Evolutionary conservation across 805 yeast species (phyloP), one percentile per base, ranked within the genome.

Genomic region (Groenewaldozyma salmanticensis): DNA sequence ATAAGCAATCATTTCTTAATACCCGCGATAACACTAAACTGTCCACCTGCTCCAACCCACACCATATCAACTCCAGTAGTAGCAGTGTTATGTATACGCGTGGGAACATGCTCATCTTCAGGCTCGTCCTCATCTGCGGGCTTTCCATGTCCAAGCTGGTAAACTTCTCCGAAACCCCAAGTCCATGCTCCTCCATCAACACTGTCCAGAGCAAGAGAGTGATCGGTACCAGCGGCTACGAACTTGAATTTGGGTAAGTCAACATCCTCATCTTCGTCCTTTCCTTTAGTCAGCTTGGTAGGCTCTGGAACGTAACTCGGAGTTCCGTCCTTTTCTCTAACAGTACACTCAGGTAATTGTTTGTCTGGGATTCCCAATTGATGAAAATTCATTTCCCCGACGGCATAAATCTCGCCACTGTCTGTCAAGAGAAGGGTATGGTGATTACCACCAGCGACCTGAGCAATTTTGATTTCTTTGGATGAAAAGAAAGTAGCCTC

Each of bases 81-180:
- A 2, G 99, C 99, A 3, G 97, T 92, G 60, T 94, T 92, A 51
- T 79, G 77, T 53, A 92, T 85, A 60, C 90, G 75, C 0, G 96
- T 83, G 34, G 98, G 99, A 17, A 67, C 67, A 40, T 78, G 94
- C 41, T 86, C 81, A 59, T 92, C 97, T 36, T 75, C 84, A 3
- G 81, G 95, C 29, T 83, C 81, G 58, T 90, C 97, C 36, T 85
- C 96, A 29, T 83, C 79, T 4, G 70, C 67, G 16, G 87, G 88
- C 38, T 59, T 58, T 5, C 98, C 98, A 45, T 87, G 77, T 9
- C 99, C 99, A 24, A 90, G 79, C 16, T 95, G 98, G 62, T 86
- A 92, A 1, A 96, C 88, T 51, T 90, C 97, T 35, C 94, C 96
- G 58, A 88, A 92, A 1, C 99, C 99, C 99, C 99, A 92, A 1